phyloP scores from a whole-genome alignment of 179 eudicot genomes.

The Sideroxylon spinosum region DNA sequence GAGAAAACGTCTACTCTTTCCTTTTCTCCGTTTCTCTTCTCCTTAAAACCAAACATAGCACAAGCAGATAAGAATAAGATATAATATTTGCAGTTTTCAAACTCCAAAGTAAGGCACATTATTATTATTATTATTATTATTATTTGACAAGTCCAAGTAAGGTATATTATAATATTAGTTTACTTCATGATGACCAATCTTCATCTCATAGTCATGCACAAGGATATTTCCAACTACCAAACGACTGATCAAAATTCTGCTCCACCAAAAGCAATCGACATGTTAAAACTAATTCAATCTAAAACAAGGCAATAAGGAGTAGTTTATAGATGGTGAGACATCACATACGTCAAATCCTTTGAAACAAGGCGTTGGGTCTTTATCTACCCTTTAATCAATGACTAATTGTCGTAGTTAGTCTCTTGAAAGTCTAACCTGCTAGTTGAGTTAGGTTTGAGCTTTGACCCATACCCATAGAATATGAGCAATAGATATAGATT shows the following conservation, averaged over 20 bases:
- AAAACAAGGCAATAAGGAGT: background rate
- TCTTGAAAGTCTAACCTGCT: background rate
- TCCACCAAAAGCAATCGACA: background rate
- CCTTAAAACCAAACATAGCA: no score
- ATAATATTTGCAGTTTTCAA: no score
- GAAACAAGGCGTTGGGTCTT: background rate
- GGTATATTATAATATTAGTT: no score
- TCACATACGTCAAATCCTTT: background rate
- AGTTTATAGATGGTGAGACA: background rate
- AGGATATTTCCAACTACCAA: background rate
- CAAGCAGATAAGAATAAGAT: no score
- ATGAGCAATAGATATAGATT: no score
- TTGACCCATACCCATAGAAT: background rate
- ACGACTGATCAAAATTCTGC: background rate
- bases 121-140: no score
- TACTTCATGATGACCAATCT: background rate
- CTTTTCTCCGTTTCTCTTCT: no score
- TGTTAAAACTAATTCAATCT: background rate
- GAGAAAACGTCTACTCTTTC: no score
- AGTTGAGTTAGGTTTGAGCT: slow-evolving; percentile 16
- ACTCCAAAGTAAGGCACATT: no score
- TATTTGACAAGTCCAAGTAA: no score
- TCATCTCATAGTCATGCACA: no score
- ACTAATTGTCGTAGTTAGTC: background rate
- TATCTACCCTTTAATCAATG: slow-evolving; percentile 2